Base-by-base conservation (phyloP, 352 stramenopile species). In the Pythium aristosporum region DNA sequence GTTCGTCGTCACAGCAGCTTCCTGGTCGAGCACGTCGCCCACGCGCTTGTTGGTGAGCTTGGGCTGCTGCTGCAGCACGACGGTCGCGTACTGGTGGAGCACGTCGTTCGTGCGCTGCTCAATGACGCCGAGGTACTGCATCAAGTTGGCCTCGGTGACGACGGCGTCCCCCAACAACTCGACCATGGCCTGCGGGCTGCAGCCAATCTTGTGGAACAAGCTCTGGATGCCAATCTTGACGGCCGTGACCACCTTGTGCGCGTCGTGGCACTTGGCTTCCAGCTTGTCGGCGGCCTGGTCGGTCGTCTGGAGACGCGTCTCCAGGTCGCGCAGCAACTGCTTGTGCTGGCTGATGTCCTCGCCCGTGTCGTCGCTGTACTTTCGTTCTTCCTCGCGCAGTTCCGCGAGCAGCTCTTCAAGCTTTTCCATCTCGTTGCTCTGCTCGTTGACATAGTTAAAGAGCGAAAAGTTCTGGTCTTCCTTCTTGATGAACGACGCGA, bases 401-500 rank as follows among this genome's bases (percentile, higher is more conserved):
- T 78, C 73, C 25, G 79, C 60, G 59, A 96, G 80, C 62, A 87
- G 77, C 60, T 97, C 89, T 42, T 97, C 86, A 16, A 97, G 77
- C 61, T 94, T 96, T 51, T 97, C 93, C 64, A 98, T 94, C 65
- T 98, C 93, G 61, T 94, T 97, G 52, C 79, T 93, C 74, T 98
- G 92, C 63, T 98, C 90, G 67, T 98, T 98, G 20, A 97, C 84
- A 61, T 98, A 98, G 72, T 96, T 98, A 69, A 98, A 98, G 7
- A 98, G 67, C 36, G 88, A 97, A 67, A 98, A 98, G 75, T 98
- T 99, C 55, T 98, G 88, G 57, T 98, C 94, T 80, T 99, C 96
- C 36, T 97, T 98, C 72, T 97, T 89, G 65, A 98, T 97, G 65
- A 98, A 98, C 36, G 88, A 91, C 21, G 76, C 79, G 30, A 98